Evolutionary conservation across 2,329 filamentous ascomycete genomes (phyloP).

Genomic region (Tolypocladium ovalisporum): DNA sequence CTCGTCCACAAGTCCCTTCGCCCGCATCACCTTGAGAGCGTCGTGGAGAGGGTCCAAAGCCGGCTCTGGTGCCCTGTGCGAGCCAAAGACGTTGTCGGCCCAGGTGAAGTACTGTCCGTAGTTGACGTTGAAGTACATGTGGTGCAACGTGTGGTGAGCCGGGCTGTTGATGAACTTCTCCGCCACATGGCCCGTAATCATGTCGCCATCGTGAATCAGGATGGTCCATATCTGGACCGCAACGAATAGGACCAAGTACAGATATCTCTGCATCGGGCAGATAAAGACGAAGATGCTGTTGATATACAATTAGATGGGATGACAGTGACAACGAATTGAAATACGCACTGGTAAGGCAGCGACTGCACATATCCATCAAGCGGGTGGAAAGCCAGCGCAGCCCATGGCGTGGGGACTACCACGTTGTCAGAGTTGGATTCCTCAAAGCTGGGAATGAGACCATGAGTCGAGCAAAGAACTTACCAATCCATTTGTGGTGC

Average conservation of each 20-base stretch:
- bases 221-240: constrained; percentile 37
- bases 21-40: constrained; percentile 30
- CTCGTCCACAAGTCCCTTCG: constrained; percentile 32
- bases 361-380: constrained; percentile 34
- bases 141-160: constrained; percentile 36
- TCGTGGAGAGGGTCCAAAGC: constrained; percentile 33
- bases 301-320: neutral
- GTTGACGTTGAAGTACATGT: constrained; percentile 39
- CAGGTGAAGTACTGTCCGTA: constrained; percentile 39
- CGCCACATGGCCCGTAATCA: constrained; percentile 34
- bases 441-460: too few relatives aligned
- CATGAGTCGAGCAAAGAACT: neutral
- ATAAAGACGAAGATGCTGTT: neutral
- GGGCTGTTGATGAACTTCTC: constrained; percentile 37
- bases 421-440: constrained; percentile 7
- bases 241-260: constrained; percentile 32
- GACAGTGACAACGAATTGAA: too few relatives aligned
- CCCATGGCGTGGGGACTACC: constrained; percentile 35
- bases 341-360: constrained; percentile 33
- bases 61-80: constrained; percentile 30
- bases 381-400: constrained; percentile 35
- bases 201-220: constrained; percentile 37
- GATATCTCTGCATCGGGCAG: constrained; percentile 33
- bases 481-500: constrained; percentile 37
- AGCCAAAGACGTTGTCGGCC: constrained; percentile 32